Percentiles rank a stretch among this genome's conserved stretches.
Evolutionary conservation across 1,284 basidiomycete genomes (phyloP).

Genomic region (Irpex lacteus): DNA sequence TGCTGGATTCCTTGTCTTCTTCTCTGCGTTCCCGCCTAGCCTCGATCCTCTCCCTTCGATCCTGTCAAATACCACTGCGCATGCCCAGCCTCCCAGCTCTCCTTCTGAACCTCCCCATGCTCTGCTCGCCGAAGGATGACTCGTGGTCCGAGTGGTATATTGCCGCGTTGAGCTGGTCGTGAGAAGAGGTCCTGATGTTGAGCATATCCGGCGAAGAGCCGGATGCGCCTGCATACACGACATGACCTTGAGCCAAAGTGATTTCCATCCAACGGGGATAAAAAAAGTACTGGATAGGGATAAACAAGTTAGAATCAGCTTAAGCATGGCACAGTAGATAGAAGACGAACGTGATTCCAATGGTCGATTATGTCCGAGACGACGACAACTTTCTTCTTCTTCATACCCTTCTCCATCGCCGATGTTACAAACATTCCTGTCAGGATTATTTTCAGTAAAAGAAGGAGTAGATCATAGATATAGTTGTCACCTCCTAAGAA

Average conservation of each 20-base stretch:
- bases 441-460: too few species aligned
- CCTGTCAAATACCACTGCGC: too few species aligned
- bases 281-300: slow-evolving; percentile 32
- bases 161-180: too few species aligned
- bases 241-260: slow-evolving; percentile 32
- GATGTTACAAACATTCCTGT: not conserved
- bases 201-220: not conserved
- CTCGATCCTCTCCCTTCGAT: too few species aligned
- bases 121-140: too few species aligned
- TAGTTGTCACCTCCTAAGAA: not conserved
- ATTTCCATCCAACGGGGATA: slow-evolving; percentile 33
- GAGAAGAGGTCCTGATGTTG: not conserved
- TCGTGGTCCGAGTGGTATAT: too few species aligned
- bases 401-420: not conserved
- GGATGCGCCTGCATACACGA: slow-evolving; percentile 23
- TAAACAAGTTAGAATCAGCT: not conserved
- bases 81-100: too few species aligned
- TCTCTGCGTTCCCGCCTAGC: too few species aligned
- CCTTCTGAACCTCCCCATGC: too few species aligned
- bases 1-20: too few species aligned
- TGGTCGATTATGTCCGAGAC: not conserved
- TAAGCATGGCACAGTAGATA: not conserved
- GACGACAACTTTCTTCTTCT: not conserved
- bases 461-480: too few species aligned
- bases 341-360: not conserved